Evolutionary conservation across 2,329 filamentous ascomycete genomes (phyloP), one percentile per base, ranked within the genome.

Genomic region (Cladosporium austrohemisphaericum): DNA sequence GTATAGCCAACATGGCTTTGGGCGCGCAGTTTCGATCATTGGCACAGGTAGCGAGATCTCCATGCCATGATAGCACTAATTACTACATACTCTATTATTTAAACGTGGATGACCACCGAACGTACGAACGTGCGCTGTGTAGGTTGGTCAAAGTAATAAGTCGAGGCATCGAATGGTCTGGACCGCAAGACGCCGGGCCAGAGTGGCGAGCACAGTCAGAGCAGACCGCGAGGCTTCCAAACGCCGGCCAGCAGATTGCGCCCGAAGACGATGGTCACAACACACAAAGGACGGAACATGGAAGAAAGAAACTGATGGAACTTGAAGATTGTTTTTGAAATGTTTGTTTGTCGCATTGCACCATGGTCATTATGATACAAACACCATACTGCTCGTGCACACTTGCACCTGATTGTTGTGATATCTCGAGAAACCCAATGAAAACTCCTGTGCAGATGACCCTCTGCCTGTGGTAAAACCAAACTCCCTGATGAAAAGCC

Each of bases 331-430:
- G 35, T 18, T 37, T 49, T 49, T 50, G 47, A 29, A n/a, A 43
- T 35, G 28, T 51, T 41, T 50, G 32, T 29, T 29, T 37, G 48
- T 41, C 22, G 25, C 49, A 41, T 58, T 56, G 63, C 58, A 65
- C 55, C 64, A 65, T 65, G 55, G 59, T 66, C 65, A 66, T 68
- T 68, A 68, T 67, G 64, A 67, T 68, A 67, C 65, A 65, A 43
- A 37, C 50, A 54, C 51, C 50, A 49, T 48, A 44, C 53, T 55
- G 41, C 14, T 20, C 36, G 46, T 41, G 44, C 28, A 11, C 46
- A 48, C 57, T 48, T 59, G 59, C 60, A 62, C 56, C 53, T 41
- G 46, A 49, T 31, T 37, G 28, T 47, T 50, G 55, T 65, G 62
- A 64, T 65, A 65, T 66, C 63, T 63, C 57, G 52, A 45, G 11